Evolutionary conservation across 805 yeast species (phyloP).

Genomic region (Teunomyces kruisii): DNA sequence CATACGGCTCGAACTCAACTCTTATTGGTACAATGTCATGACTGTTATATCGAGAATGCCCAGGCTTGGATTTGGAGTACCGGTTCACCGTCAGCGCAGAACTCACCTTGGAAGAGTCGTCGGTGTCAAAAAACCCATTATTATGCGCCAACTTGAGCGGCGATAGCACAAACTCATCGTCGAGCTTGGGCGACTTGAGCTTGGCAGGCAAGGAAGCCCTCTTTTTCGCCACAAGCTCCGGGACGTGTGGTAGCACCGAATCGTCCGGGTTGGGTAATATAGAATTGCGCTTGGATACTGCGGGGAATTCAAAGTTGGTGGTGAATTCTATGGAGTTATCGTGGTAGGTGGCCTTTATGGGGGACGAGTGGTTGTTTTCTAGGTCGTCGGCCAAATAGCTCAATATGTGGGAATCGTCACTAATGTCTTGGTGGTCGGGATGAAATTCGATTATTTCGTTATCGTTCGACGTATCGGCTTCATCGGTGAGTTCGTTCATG

Average conservation of each 20-base stretch:
- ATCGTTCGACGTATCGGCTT: conserved; percentile 9
- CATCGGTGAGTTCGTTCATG: conserved; percentile 22
- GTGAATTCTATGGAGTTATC: conserved; percentile 22
- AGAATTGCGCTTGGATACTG: background rate
- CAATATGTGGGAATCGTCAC: conserved; percentile 16
- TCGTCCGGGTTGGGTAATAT: background rate
- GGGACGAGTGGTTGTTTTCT: conserved; percentile 26
- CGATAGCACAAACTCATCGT: conserved; percentile 38
- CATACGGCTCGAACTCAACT: conserved; percentile 40
- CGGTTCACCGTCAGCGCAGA: conserved; percentile 16
- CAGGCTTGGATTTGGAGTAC: conserved; percentile 29
- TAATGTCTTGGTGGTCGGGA: conserved; percentile 5
- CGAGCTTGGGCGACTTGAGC: conserved; percentile 22
- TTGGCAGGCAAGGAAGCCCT: conserved; percentile 37
- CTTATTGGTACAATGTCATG: conserved; percentile 43
- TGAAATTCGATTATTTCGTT: background rate
- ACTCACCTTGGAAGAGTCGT: conserved; percentile 3
- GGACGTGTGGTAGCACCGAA: conserved; percentile 15
- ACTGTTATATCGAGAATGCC: conserved; percentile 41
- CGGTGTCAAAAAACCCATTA: conserved; percentile 14
- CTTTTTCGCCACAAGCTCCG: conserved; percentile 22
- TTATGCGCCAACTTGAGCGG: conserved; percentile 39
- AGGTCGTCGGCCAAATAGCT: conserved; percentile 23
- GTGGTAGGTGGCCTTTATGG: conserved; percentile 16
- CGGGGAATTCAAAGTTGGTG: conserved; percentile 27